Evolutionary conservation across 2,329 filamentous ascomycete genomes (phyloP), one percentile per base, ranked within the genome.

Genomic region (Beauveria brongniartii): DNA sequence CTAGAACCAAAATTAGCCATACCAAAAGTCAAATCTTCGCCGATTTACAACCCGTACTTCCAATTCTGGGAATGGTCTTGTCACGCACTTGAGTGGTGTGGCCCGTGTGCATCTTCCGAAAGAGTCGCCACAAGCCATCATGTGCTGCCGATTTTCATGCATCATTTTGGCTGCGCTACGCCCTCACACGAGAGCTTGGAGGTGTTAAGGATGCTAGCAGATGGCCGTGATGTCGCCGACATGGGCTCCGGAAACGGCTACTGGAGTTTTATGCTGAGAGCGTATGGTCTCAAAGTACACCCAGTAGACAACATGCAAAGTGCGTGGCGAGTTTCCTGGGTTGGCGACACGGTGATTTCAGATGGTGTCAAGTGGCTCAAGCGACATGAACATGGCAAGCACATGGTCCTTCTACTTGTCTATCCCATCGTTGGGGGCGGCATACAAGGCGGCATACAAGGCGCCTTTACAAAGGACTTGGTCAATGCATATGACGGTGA

Each of bases 161-260:
- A 91, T 73, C 88, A 92, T 72, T 91, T 91, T 71, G 88, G 88
- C 55, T 92, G 88, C 73, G 82, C 83, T 1, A 85, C 85, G 22
- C 89, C 89, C 0, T 83, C 82, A 10, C 87, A 88, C 70, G 86
- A 90, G 66, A 78, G 82, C 1, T 74, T 92, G 14, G 76, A 81
- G 63, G 75, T 88, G 24, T 78, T 91, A 37, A 79, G 79, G 41
- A 75, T 80, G 53, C 70, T 89, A 2, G 78, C 82, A 6, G 78
- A 78, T 1, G 78, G 77, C 3, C 75, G 81, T 6, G 70, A 77
- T 14, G 77, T 91, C 8, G 75, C 87, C 10, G 88, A 91, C 65
- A 73, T 91, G 44, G 89, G 87, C 4, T 85, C 81, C 58, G 89
- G 89, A 2, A 89, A 87, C 69, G 89, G 88, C 12, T 92, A 91